A percentile compares a stretch with the other conserved stretches of the same genome.
phyloP scores from a whole-genome alignment of 2,329 filamentous ascomycete species.

The Calonectria honghensis region DNA sequence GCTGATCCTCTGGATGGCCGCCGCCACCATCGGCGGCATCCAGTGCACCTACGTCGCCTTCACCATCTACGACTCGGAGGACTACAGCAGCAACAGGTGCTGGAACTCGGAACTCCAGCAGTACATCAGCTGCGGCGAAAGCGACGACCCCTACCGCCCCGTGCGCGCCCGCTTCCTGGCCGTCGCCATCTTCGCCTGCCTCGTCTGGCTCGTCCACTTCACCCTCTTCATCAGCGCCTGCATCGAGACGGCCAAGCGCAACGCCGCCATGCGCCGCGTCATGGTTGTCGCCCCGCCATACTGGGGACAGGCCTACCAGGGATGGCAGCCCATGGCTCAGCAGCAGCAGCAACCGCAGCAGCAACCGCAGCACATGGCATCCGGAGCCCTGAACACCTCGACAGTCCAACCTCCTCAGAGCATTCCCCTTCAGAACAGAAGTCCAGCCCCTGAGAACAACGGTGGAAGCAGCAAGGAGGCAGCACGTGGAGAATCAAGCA shows the following conservation, averaged over 20 bases:
- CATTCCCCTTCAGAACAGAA: conserved; percentile 49
- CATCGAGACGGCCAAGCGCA: conserved; percentile 60
- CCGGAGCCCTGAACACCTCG: background rate
- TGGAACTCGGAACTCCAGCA: conserved; percentile 37
- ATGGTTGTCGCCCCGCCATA: conserved; percentile 56
- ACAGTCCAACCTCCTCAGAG: conserved; percentile 37
- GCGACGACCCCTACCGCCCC: conserved; percentile 31
- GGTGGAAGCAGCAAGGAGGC: conserved; percentile 33
- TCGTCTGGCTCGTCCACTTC: conserved; percentile 59
- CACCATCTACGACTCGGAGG: conserved; percentile 39
- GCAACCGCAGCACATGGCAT: conserved; percentile 1
- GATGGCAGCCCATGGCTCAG: conserved; percentile 57
- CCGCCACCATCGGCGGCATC: conserved; percentile 53
- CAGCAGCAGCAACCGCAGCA: conserved; percentile 30
- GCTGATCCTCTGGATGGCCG: conserved; percentile 64
- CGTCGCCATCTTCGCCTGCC: conserved; percentile 49
- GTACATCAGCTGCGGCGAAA: conserved; percentile 29
- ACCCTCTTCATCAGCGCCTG: conserved; percentile 64
- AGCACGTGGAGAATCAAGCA: conserved; percentile 29
- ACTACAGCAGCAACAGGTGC: conserved; percentile 37
- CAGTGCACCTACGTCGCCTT: conserved; percentile 47
- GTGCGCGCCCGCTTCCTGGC: conserved; percentile 45
- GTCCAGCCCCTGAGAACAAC: conserved; percentile 25
- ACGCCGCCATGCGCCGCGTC: conserved; percentile 51
- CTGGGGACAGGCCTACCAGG: conserved; percentile 56